These are phyloP conservation scores for Juglanconis oblonga DNA, from an alignment of 2,329 filamentous ascomycete species.

Conservation along the genomic window DNA sequence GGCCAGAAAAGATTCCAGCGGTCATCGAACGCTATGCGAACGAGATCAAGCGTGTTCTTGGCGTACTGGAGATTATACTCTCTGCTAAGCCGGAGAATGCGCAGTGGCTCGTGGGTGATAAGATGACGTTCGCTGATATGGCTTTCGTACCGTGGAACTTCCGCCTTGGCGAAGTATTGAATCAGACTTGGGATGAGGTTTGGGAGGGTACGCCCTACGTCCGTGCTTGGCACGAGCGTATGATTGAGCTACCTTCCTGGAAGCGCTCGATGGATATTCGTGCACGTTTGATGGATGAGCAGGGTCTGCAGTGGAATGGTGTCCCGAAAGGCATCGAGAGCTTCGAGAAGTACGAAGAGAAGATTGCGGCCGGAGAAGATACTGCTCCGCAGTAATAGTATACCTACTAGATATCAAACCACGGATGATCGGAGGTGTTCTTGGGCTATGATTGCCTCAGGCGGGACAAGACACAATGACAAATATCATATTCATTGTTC, in stretches of 20 bases:
- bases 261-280: conserved; percentile 28
- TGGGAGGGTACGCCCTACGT: conserved; percentile 26
- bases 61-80: conserved; percentile 23
- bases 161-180: conserved; percentile 21
- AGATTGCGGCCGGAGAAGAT: conserved; percentile 20
- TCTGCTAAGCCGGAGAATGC: conserved; percentile 14
- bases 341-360: conserved; percentile 19
- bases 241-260: conserved; percentile 32
- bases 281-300: conserved; percentile 20
- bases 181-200: conserved; percentile 22
- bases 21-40: conserved; percentile 25
- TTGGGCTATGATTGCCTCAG: too few relatives aligned
- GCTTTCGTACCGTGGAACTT: conserved; percentile 25
- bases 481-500: too few relatives aligned
- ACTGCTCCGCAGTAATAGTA: neutral
- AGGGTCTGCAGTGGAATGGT: conserved; percentile 17
- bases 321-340: conserved; percentile 3
- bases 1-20: conserved; percentile 24
- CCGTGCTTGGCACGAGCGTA: conserved; percentile 33
- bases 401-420: too few relatives aligned
- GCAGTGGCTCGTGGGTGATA: conserved; percentile 26
- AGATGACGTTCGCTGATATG: conserved; percentile 24
- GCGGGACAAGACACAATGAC: too few relatives aligned
- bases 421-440: too few relatives aligned
- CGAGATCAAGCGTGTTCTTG: conserved; percentile 25